Evolutionary conservation across 1,284 basidiomycete genomes (phyloP).

Genomic region (Malassezia slooffiae): DNA sequence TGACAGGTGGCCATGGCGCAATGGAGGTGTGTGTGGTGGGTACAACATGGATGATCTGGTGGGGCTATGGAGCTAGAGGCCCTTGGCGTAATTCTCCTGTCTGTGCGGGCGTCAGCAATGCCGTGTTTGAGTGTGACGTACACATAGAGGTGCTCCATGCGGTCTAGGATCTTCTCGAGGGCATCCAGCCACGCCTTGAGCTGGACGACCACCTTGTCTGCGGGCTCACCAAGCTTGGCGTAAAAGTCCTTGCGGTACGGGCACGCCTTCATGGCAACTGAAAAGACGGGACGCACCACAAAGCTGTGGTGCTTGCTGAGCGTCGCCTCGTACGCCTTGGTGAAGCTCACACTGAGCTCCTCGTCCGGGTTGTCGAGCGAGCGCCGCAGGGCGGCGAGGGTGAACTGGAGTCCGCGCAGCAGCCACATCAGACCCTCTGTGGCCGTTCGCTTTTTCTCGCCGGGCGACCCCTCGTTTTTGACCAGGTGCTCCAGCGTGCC

Average conservation of each 20-base stretch:
- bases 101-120: conserved; percentile 5
- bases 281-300: conserved; percentile 70
- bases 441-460: conserved; percentile 70
- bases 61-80: conserved; percentile 15
- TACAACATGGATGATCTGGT: too few species aligned
- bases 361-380: conserved; percentile 60
- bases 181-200: conserved; percentile 68
- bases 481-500: conserved; percentile 75
- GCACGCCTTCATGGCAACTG: conserved; percentile 82
- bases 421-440: conserved; percentile 91
- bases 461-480: conserved; percentile 62
- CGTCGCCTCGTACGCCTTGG: conserved; percentile 67
- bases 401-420: conserved; percentile 78
- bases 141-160: conserved; percentile 60
- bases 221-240: conserved; percentile 66
- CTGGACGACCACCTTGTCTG: conserved; percentile 60
- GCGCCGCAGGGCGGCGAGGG: conserved; percentile 66
- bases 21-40: too few species aligned
- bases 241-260: conserved; percentile 85
- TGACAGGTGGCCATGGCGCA: too few species aligned
- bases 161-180: conserved; percentile 60
- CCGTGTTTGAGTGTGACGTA: conserved; percentile 16
- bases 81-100: conserved; percentile 34
- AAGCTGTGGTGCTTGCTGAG: conserved; percentile 81
- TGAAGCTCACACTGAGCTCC: conserved; percentile 69